Base-by-base conservation (phyloP, 2,329 filamentous ascomycete genomes). In the Epichloe coenophiala region DNA sequence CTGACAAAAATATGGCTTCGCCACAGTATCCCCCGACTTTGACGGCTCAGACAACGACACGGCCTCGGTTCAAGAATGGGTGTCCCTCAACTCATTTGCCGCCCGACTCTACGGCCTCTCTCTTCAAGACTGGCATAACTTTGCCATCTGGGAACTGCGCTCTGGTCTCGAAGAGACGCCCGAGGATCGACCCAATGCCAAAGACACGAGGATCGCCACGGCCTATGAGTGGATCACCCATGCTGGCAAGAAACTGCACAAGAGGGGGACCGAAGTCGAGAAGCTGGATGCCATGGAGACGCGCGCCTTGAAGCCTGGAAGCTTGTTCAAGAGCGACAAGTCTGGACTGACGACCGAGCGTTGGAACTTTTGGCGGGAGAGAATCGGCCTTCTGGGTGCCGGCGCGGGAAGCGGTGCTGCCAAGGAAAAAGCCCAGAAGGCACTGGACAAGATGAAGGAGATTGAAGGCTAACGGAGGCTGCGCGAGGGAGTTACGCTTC, bases 31-130 rank as follows among this genome's bases (percentile, higher is more conserved):
- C 11, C 61, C 60, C 11, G 53, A 56, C 17, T 60, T 59, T 48
- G 53, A 62, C 41, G 55, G 52, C 48, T 56, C 55, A 19, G 55
- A 60, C 8, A 36, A 51, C n/a, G 56, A 62, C 40, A 51, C 56
- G 19, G 49, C 38, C 36, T 43, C 53, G 11, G 49, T 61, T 33
- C 21, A 53, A 3, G 51, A 60, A 47, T 67, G 63, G 63, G 53
- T 61, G 35, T 62, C 60, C 9, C 54, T 66, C 55, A 63, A 67
- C 57, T 63, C 63, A 11, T 64, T 67, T 43, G 57, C 59, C 45
- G 65, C 65, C 23, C 63, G 60, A 45, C 52, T 65, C 17, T 56
- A 61, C 49, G 60, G 58, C 52, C 46, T 53, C n/a, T 36, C 43
- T 7, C 53, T 59, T 17, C 51, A 54, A 23, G 13, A 46, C 11